Evolutionary conservation across 139 green algal genomes (phyloP), one percentile per base, ranked within the genome.

Genomic region (Picochlorum sp.): DNA sequence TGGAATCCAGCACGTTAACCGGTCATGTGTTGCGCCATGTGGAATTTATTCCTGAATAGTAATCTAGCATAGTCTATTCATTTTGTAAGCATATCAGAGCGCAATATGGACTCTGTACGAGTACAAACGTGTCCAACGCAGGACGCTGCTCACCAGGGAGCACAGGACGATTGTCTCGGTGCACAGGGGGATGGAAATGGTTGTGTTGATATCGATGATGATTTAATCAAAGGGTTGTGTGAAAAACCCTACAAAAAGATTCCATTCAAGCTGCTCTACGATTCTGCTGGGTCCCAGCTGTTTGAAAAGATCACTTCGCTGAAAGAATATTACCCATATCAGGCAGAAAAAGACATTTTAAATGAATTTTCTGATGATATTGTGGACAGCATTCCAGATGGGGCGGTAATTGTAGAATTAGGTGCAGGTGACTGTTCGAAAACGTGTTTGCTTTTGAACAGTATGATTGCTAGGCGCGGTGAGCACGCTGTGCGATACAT

Each of bases 351-450:
- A 54, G 10, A 15, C 7, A 50, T 78, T 23, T 56, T 78, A 18
- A 30, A 59, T 18, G 9, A 61, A 10, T 57, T 85, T 26, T 64
- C 71, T 2, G 6, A 49, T 1, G 66, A 77, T 4, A 84, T 87
- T 21, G 58, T 76, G 13, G 15, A 20, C n/a, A 59, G 66, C 21
- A 59, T 87, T 10, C 30, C 72, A 6, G 6, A 34, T 13, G 70
- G 69, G 4, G 49, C 59, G 2, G 56, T 85, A 11, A 28, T 87
- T 6, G 66, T 84, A 5, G 81, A 87, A 65, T 69, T 87, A 15
- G 81, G 81, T 24, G 80, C 71, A 26, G 81, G 81, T 5, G 79
- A 68, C 21, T 68, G 56, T 4, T 54, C 46, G 49, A 87, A 87
- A 51, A 87, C 81, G 9, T 60, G 46, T 16, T 8, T 70, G 4